Evolutionary conservation across 306 rosid genomes (phyloP).

Genomic region (Neltuma alba): DNA sequence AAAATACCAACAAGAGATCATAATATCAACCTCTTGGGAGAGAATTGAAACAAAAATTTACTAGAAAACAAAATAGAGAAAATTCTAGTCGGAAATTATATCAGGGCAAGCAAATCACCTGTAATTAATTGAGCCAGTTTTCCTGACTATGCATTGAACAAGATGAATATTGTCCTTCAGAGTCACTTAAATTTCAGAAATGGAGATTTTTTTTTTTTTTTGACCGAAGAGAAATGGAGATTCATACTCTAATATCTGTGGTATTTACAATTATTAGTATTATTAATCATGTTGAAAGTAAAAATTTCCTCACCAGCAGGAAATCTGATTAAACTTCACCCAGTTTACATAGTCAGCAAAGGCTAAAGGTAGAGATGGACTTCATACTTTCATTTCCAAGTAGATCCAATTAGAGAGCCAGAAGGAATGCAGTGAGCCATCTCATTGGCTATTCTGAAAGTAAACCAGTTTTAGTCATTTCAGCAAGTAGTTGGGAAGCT

Average conservation of each 20-base stretch:
- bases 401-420: neutral
- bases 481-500: conserved; percentile 43
- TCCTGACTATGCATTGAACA: neutral
- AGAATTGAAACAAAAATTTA: neutral
- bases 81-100: neutral
- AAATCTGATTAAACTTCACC: conserved; percentile 4
- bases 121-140: neutral
- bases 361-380: neutral
- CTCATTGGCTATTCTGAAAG: conserved; percentile 33
- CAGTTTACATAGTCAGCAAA: neutral
- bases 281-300: neutral
- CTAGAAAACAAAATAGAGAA: neutral
- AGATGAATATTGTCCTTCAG: neutral
- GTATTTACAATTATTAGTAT: neutral
- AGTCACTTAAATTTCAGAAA: neutral
- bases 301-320: neutral
- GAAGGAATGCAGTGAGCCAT: neutral
- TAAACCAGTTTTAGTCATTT: conserved; percentile 53
- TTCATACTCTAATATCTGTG: neutral
- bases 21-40: neutral
- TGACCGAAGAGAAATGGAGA: no score
- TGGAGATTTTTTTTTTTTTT: no score
- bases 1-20: neutral
- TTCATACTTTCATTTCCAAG: neutral
- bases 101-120: neutral